phyloP scores from a whole-genome alignment of 352 stramenopile species.

The Phytophthora chlamydospora region DNA sequence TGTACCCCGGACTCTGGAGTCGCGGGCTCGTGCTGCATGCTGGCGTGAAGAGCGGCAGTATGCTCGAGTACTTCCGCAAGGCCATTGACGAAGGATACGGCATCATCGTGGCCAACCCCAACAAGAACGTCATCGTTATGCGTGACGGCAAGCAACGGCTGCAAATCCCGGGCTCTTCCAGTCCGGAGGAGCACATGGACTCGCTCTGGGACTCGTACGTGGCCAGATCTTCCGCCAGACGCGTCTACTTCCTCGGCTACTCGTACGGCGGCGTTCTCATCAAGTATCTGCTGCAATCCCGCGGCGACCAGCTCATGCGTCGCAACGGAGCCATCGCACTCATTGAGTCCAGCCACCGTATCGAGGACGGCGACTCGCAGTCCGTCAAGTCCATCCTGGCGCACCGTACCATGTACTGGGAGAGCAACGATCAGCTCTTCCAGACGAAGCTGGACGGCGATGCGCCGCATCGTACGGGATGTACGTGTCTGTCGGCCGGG shows the following conservation, averaged over 20 bases:
- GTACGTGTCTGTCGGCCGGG: constrained; percentile 81
- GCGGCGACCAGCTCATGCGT: constrained; percentile 85
- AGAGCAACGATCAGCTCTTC: constrained; percentile 81
- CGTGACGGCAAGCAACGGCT: constrained; percentile 81
- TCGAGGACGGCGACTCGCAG: constrained; percentile 86
- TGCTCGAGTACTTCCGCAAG: constrained; percentile 91
- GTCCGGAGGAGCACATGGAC: constrained; percentile 90
- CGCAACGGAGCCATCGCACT: constrained; percentile 87
- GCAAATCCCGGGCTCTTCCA: constrained; percentile 84
- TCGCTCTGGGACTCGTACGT: constrained; percentile 89
- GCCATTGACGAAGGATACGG: constrained; percentile 85
- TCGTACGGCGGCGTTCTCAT: constrained; percentile 89
- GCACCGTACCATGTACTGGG: constrained; percentile 91
- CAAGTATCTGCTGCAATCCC: constrained; percentile 90
- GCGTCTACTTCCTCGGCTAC: constrained; percentile 89
- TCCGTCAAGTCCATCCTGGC: constrained; percentile 88
- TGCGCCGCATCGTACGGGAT: constrained; percentile 81
- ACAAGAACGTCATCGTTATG: constrained; percentile 90
- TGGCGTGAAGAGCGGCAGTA: constrained; percentile 86
- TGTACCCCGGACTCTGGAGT: constrained; percentile 88
- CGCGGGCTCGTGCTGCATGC: constrained; percentile 84
- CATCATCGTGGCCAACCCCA: constrained; percentile 89
- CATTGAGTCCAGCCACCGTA: constrained; percentile 88
- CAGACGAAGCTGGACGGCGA: constrained; percentile 82
- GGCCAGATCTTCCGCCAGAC: constrained; percentile 51